These are phyloP conservation scores for Nitzschia inconspicua DNA, from an alignment of 108 stramenopile species.

Conservation along the genomic window DNA sequence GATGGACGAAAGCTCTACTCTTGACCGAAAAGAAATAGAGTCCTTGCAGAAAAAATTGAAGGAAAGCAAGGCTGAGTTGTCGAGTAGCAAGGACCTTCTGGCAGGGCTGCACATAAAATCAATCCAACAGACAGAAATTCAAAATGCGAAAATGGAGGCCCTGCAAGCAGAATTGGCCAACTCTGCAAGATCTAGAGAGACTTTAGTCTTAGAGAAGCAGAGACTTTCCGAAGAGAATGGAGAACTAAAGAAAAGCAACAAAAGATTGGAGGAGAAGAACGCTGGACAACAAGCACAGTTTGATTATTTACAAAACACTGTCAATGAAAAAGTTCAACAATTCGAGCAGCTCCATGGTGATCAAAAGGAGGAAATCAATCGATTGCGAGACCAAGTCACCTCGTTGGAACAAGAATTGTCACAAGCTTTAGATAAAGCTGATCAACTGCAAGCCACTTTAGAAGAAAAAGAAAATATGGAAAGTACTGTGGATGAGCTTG, in stretches of 20 bases:
- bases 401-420: conserved; percentile 14
- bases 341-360: conserved; percentile 8
- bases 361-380: conserved; percentile 10
- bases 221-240: neutral
- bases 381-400: conserved; percentile 16
- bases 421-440: neutral
- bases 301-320: conserved; percentile 1
- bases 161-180: neutral
- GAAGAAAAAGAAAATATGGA: conserved; percentile 11
- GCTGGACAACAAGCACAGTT: conserved; percentile 3
- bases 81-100: neutral
- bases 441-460: neutral
- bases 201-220: conserved; percentile 1
- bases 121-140: neutral
- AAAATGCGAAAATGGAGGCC: neutral
- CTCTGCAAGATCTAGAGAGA: neutral
- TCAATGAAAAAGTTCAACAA: conserved; percentile 11
- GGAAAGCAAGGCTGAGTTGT: neutral
- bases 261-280: conserved; percentile 3
- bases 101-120: neutral
- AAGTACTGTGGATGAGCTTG: conserved; percentile 7
- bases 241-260: neutral
- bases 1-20: neutral
- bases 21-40: neutral
- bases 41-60: neutral